phyloP scores from a whole-genome alignment of 495 filamentous ascomycete species.

The Poronia punctata region DNA sequence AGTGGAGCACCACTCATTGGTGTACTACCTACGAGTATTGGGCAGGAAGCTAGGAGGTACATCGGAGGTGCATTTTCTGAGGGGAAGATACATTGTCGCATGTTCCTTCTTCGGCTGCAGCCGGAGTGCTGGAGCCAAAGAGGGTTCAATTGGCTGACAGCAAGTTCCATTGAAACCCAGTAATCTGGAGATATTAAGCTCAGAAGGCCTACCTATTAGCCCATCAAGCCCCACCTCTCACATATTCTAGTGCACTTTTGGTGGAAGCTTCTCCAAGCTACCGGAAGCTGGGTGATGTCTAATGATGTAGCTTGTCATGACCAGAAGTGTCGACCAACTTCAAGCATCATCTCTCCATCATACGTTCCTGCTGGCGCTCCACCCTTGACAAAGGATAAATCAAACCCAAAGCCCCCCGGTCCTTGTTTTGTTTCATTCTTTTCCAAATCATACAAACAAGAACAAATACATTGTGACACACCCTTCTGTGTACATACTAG shows the following conservation, averaged over 20 bases:
- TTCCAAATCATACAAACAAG: constrained; percentile 1
- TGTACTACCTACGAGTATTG: too few species aligned
- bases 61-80: too few species aligned
- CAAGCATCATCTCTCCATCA: constrained; percentile 11
- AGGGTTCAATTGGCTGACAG: too few species aligned
- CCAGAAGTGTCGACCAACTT: not conserved
- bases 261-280: constrained; percentile 12
- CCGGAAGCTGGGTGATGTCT: constrained; percentile 14
- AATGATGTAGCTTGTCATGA: constrained; percentile 16
- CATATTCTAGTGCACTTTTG: too few species aligned
- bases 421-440: not conserved
- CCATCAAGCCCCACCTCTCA: too few species aligned
- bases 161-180: too few species aligned
- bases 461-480: not conserved
- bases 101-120: too few species aligned
- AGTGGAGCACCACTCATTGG: too few species aligned
- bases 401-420: not conserved
- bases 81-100: too few species aligned
- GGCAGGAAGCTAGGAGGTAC: too few species aligned
- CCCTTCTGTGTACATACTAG: not conserved
- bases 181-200: too few species aligned
- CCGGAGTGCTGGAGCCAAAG: too few species aligned
- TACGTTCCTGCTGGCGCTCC: not conserved
- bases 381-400: constrained; percentile 1
- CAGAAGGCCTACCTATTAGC: not conserved